phyloP scores from a whole-genome alignment of 2,329 filamentous ascomycete species.

The Cladophialophora chaetospira region DNA sequence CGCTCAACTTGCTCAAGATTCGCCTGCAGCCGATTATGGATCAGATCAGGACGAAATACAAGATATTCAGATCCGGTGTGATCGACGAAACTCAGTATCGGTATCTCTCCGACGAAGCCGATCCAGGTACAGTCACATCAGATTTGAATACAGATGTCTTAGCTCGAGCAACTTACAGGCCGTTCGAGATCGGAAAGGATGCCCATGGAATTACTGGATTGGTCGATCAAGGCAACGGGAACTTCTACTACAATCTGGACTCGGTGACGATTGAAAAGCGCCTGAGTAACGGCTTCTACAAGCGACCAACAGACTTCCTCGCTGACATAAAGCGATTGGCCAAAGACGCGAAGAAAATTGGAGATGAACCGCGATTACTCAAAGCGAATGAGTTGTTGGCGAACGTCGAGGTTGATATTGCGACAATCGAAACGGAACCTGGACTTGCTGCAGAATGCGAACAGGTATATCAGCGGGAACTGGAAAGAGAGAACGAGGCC shows the following conservation, averaged over 20 bases:
- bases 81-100: slow-evolving; percentile 73
- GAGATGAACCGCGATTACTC: slow-evolving; percentile 79
- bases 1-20: slow-evolving; percentile 84
- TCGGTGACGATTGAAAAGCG: slow-evolving; percentile 91
- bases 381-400: slow-evolving; percentile 89
- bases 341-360: slow-evolving; percentile 78
- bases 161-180: slow-evolving; percentile 63
- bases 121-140: slow-evolving; percentile 66
- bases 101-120: slow-evolving; percentile 81
- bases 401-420: slow-evolving; percentile 93
- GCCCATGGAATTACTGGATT: slow-evolving; percentile 76
- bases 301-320: slow-evolving; percentile 83
- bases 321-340: slow-evolving; percentile 81
- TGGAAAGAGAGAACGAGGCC: slow-evolving; percentile 66
- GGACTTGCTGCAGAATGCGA: slow-evolving; percentile 73
- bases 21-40: slow-evolving; percentile 95
- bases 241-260: slow-evolving; percentile 94
- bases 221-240: slow-evolving; percentile 71
- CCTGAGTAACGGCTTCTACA: slow-evolving; percentile 96
- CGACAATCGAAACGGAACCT: slow-evolving; percentile 69
- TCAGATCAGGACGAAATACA: slow-evolving; percentile 87
- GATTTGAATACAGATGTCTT: slow-evolving; percentile 59
- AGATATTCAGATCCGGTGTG: slow-evolving; percentile 79
- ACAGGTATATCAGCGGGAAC: slow-evolving; percentile 72
- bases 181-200: slow-evolving; percentile 79